Evolutionary conservation across 208 protist genomes (phyloP).

Genomic region (Leishmania amazonensis): DNA sequence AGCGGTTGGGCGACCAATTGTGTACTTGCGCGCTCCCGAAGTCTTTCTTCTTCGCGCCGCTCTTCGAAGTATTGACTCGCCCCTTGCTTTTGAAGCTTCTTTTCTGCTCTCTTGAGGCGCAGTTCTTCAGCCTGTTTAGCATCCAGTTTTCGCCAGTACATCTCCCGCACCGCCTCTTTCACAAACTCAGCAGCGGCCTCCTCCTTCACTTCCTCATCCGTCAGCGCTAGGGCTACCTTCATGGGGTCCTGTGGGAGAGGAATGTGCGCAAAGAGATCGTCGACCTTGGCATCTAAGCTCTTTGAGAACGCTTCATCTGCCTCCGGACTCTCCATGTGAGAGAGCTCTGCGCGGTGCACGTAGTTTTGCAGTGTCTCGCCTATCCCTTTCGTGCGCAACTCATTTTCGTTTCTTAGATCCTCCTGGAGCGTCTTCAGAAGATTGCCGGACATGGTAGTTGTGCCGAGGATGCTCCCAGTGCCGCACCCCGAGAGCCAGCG

Average conservation of each 20-base stretch:
- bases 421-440: conserved; percentile 58
- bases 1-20: neutral
- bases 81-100: conserved; percentile 34
- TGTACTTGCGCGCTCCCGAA: conserved; percentile 1
- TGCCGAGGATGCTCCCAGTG: conserved; percentile 49
- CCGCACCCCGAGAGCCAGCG: conserved; percentile 25
- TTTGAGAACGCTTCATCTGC: conserved; percentile 60
- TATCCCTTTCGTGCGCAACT: conserved; percentile 41
- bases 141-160: conserved; percentile 64
- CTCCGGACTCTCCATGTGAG: conserved; percentile 88
- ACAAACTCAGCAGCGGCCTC: conserved; percentile 66
- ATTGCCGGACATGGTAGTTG: conserved; percentile 37
- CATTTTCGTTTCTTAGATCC: conserved; percentile 64
- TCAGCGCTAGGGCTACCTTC: conserved; percentile 68
- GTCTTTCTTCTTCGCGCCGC: conserved; percentile 10
- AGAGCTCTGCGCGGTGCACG: conserved; percentile 56
- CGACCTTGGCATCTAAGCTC: conserved; percentile 46
- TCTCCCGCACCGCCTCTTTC: conserved; percentile 79
- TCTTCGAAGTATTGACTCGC: conserved; percentile 30
- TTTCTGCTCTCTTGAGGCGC: conserved; percentile 65
- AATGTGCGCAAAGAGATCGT: conserved; percentile 76
- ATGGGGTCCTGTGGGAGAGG: conserved; percentile 83
- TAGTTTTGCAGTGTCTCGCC: conserved; percentile 60
- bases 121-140: conserved; percentile 67
- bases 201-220: conserved; percentile 74